Evolutionary conservation across 192 early-diverging fungal genomes (phyloP).

Genomic region (Phycomyces nitens): DNA sequence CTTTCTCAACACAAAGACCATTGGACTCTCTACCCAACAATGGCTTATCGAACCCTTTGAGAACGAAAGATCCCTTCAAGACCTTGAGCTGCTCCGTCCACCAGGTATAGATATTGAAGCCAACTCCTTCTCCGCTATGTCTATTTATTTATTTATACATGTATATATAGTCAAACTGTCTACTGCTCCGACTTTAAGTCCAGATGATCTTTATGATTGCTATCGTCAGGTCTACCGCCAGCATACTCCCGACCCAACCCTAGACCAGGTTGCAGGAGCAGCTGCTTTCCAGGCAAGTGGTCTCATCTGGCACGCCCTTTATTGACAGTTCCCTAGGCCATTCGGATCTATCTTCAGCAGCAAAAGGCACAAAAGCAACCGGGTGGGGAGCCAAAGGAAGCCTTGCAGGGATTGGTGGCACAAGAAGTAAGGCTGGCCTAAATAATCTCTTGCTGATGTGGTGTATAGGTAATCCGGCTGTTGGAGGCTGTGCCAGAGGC

Average conservation of each 20-base stretch:
- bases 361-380: not conserved
- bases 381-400: not conserved
- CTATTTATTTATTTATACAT: not conserved
- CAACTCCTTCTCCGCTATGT: not conserved
- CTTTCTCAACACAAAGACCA: slow-evolving; percentile 17
- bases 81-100: slow-evolving; percentile 20
- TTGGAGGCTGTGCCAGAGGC: no score
- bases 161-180: slow-evolving; percentile 8
- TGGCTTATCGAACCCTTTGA: slow-evolving; percentile 26
- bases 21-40: slow-evolving; percentile 13
- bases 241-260: not conserved
- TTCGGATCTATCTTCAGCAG: not conserved
- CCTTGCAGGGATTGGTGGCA: slow-evolving; percentile 1
- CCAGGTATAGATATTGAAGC: no score
- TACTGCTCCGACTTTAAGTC: slow-evolving; percentile 13
- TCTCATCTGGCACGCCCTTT: not conserved
- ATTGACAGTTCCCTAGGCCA: no score
- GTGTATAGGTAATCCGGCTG: no score
- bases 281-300: slow-evolving; percentile 11
- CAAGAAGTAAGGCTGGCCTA: not conserved
- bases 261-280: slow-evolving; percentile 17
- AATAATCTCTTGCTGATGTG: not conserved
- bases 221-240: slow-evolving; percentile 20
- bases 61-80: slow-evolving; percentile 20
- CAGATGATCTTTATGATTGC: slow-evolving; percentile 21